Base-by-base conservation (phyloP, 345 rosid genomes). In the Draba incana region DNA sequence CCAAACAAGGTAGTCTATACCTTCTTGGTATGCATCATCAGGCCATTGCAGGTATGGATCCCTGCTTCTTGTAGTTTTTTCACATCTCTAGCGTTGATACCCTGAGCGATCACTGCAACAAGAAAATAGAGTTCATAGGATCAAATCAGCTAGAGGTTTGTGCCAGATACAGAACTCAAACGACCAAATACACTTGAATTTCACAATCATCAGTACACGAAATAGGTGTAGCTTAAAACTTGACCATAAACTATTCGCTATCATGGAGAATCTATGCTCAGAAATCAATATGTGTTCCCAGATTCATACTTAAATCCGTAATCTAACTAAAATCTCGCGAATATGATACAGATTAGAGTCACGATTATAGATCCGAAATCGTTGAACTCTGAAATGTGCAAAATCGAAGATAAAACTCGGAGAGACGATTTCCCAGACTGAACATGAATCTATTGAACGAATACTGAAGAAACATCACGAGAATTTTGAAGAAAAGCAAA, bases 11-110 rank as follows among this genome's bases (percentile, higher is more conserved):
- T 52, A 23, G 14, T 27, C 28, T 14, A 42, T 64, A 85, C 96
- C 96, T 93, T 90, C 85, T 85, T 90, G 25, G 98, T 93, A 69
- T 88, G 94, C 98, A 90, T 93, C 97, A 90, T 88, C 79, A 90
- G 86, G 53, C 97, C 96, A 77, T 93, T 93, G 81, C 97, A 93
- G 65, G 98, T 90, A 66, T 87, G 85, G 62, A 93, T 93, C 76
- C 97, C 96, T 37, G 96, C 97, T 79, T 93, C 97, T 62, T 93
- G 96, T 61, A 93, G 89, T 56, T 88, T 93, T 51, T 90, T 90
- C 65, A 90, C 87, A 65, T 93, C 97, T 75, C 97, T 92, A 38
- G 97, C 89, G 70, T 90, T 92, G 75, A 92, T 86, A 63, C 97
- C 98, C 71, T 85, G 92, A 44, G 87, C 68, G 55, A 79, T 85